Base-by-base conservation (phyloP, 2,329 filamentous ascomycete species). In the Xylaria sp. region DNA sequence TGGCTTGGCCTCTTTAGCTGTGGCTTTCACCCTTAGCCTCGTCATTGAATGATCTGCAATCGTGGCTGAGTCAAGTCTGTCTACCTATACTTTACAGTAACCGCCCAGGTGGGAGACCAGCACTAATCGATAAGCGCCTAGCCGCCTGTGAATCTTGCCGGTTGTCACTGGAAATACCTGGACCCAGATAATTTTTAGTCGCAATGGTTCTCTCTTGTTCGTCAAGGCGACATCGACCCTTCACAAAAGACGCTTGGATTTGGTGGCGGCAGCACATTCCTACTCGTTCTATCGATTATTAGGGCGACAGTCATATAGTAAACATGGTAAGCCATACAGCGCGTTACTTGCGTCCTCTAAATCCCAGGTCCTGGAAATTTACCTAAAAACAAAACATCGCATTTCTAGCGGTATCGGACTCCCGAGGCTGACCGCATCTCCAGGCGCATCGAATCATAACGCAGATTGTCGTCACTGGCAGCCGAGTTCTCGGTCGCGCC, bases 381-480 rank as follows among this genome's bases (percentile, higher is more conserved):
- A 37, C 15, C 49, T 19, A 52, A n/a, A n/a, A n/a, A n/a, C n/a
- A n/a, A n/a, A 49, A n/a, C 31, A 28, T 51, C 21, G 28, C 45
- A 40, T 43, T 47, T 4, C 35, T 9, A 35, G 42, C 15, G 25
- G 17, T 2, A 37, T 52, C 23, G 12, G 42, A 47, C 33, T 9
- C 38, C 8, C 23, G 7, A 35, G 37, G 33, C 55, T 64, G 33
- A 66, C 46, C 17, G 49, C 55, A 56, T 61, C 55, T 38, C 54
- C 62, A 97, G 94, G 94, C 94, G 77, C 92, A 98, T 83, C 92
- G 93, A 74, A 91, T 97, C 79, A 89, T 99, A 82, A 92, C 92
- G 66, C 92, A 96, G 81, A 93, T 97, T 80, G 88, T 97, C 79
- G 78, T 98, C 70, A 93, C 92, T 74, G 94, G 94, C 82, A 87